Conservation (phyloP, 306 rosid species). For the Vigna unguiculata region DNA sequence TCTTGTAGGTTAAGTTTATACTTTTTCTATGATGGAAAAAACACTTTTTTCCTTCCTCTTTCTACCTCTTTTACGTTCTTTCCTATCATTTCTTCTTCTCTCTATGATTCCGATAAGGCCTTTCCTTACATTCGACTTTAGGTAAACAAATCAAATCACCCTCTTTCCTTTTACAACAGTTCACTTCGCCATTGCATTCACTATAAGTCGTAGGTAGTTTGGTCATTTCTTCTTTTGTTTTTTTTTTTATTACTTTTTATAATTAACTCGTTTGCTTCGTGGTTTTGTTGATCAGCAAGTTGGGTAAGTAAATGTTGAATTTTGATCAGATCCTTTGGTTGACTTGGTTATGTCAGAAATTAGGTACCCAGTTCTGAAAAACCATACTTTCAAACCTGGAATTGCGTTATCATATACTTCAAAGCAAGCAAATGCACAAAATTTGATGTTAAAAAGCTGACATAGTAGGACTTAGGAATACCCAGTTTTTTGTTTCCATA, state of each 20-base stretch:
- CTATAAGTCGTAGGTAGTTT: slow-evolving; percentile 43
- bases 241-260: not conserved
- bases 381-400: slow-evolving; percentile 9
- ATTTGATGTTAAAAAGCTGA: slow-evolving; percentile 29
- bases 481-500: slow-evolving; percentile 12
- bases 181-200: slow-evolving; percentile 44
- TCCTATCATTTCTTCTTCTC: slow-evolving; percentile 39
- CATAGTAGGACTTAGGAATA: slow-evolving; percentile 7
- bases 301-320: slow-evolving; percentile 25
- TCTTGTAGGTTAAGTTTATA: slow-evolving; percentile 77
- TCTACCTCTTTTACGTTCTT: slow-evolving; percentile 27
- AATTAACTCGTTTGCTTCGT: slow-evolving; percentile 3
- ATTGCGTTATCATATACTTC: not conserved
- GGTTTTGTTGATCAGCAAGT: slow-evolving; percentile 44
- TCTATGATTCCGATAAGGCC: slow-evolving; percentile 46
- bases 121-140: slow-evolving; percentile 54
- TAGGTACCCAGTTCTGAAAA: slow-evolving; percentile 36
- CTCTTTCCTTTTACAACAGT: slow-evolving; percentile 50
- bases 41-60: slow-evolving; percentile 38
- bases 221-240: slow-evolving; percentile 21
- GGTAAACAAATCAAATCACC: slow-evolving; percentile 33
- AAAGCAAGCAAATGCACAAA: slow-evolving; percentile 19
- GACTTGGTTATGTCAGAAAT: slow-evolving; percentile 13
- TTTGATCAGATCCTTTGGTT: slow-evolving; percentile 32
- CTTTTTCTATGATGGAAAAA: slow-evolving; percentile 58